These are phyloP conservation scores for Colletotrichum siamense DNA, from an alignment of 2,329 filamentous ascomycete genomes.

Conservation along the genomic window DNA sequence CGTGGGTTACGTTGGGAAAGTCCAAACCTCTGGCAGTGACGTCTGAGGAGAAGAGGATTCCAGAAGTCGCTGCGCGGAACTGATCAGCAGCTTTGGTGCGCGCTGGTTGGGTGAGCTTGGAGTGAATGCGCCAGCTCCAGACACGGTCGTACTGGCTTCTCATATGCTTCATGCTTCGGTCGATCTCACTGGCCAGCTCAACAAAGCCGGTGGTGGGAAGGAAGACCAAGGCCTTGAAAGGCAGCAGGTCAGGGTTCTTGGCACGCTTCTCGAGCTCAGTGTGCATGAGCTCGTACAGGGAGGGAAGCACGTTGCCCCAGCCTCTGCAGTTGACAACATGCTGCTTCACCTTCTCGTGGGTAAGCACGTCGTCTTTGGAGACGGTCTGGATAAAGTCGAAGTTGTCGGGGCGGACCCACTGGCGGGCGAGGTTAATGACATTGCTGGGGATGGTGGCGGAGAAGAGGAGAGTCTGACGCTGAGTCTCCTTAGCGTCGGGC, in stretches of 20 bases:
- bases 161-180: background rate
- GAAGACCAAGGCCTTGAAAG: conserved; percentile 98
- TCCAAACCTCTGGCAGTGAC: conserved; percentile 86
- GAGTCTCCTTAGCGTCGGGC: conserved; percentile 65
- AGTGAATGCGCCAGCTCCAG: conserved; percentile 71
- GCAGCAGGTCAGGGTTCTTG: conserved; percentile 46
- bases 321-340: conserved; percentile 70
- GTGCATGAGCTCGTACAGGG: conserved; percentile 77
- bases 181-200: conserved; percentile 64
- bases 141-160: conserved; percentile 48
- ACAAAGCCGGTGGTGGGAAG: conserved; percentile 81
- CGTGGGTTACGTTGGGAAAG: conserved; percentile 80
- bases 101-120: conserved; percentile 71
- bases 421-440: conserved; percentile 79
- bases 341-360: conserved; percentile 86
- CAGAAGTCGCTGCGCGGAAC: conserved; percentile 71
- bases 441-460: conserved; percentile 90
- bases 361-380: conserved; percentile 78
- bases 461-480: conserved; percentile 91
- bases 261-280: conserved; percentile 56
- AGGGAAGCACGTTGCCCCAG: conserved; percentile 78
- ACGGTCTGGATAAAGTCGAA: conserved; percentile 96
- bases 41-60: conserved; percentile 77
- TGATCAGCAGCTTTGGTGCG: conserved; percentile 74
- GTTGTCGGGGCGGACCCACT: conserved; percentile 76